phyloP scores from a whole-genome alignment of 495 filamentous ascomycete species.

The Penicillium chermesinum region DNA sequence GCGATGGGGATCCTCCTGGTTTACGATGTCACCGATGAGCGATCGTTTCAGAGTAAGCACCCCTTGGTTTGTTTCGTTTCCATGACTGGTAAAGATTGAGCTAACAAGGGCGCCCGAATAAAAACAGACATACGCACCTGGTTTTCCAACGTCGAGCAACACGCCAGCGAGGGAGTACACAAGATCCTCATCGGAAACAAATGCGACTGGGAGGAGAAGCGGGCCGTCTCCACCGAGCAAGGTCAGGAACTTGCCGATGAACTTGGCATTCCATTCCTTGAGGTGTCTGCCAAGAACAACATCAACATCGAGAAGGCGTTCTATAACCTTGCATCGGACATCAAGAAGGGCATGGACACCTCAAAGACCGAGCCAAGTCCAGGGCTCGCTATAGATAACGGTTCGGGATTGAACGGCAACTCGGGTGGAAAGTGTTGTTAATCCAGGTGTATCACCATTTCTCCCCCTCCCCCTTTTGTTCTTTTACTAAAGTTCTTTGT shows the following conservation, averaged over 20 bases:
- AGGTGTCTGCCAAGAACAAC: constrained; percentile 97
- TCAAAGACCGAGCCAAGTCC: constrained; percentile 66
- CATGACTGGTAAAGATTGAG: not conserved
- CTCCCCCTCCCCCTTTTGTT: constrained; percentile 10
- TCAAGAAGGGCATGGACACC: constrained; percentile 81
- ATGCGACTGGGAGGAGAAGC: constrained; percentile 99
- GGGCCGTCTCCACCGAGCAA: constrained; percentile 84
- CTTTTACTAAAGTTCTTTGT: constrained; percentile 7
- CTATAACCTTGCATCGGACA: constrained; percentile 89
- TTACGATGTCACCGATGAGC: constrained; percentile 97
- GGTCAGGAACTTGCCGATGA: constrained; percentile 93
- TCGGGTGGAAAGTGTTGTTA: constrained; percentile 85
- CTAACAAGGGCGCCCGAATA: constrained; percentile 6
- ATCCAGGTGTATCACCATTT: constrained; percentile 22
- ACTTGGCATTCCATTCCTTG: constrained; percentile 95
- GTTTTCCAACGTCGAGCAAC: constrained; percentile 99
- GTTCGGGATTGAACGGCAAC: constrained; percentile 52
- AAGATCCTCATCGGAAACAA: constrained; percentile 99
- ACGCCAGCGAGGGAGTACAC: constrained; percentile 98
- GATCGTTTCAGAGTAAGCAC: constrained; percentile 91
- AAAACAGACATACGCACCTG: constrained; percentile 89
- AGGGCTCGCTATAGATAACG: constrained; percentile 67
- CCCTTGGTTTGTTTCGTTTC: not conserved
- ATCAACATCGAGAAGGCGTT: constrained; percentile 99
- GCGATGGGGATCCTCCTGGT: constrained; percentile 98